These are phyloP conservation scores for Tephrocybe sp. DNA, from an alignment of 768 basidiomycete genomes.

Conservation along the genomic window DNA sequence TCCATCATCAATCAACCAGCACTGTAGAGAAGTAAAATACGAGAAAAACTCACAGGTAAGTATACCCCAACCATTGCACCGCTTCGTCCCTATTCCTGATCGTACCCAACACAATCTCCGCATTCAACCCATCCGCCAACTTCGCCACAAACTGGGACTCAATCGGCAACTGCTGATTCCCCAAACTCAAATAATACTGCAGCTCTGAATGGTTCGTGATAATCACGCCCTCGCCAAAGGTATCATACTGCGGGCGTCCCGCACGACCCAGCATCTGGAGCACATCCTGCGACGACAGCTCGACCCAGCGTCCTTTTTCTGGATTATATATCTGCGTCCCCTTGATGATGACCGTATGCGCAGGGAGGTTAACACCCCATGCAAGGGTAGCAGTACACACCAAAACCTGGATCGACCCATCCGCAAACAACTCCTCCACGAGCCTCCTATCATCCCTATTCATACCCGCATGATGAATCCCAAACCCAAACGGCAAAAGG, in stretches of 20 bases:
- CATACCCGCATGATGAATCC: slow-evolving; percentile 98
- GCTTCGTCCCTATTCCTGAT: slow-evolving; percentile 95
- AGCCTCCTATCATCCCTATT: slow-evolving; percentile 83
- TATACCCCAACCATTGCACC: slow-evolving; percentile 96
- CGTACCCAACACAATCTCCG: slow-evolving; percentile 94
- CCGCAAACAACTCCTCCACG: slow-evolving; percentile 93
- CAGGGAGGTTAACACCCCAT: slow-evolving; percentile 99
- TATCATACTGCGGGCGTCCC: slow-evolving; percentile 96
- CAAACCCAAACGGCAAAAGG: slow-evolving; percentile 93
- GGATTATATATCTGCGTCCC: slow-evolving; percentile 99
- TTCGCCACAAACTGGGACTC: slow-evolving; percentile 93
- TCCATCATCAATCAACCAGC: slow-evolving; percentile 5
- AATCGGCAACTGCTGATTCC: slow-evolving; percentile 98
- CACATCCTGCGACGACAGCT: slow-evolving; percentile 93
- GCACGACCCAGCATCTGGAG: slow-evolving; percentile 98
- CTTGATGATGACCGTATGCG: slow-evolving; percentile 98
- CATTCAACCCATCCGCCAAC: slow-evolving; percentile 94
- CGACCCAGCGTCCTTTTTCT: slow-evolving; percentile 97
- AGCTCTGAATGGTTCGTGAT: slow-evolving; percentile 97
- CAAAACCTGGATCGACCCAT: slow-evolving; percentile 89
- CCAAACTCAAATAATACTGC: slow-evolving; percentile 91
- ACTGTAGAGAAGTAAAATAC: slow-evolving; percentile 7
- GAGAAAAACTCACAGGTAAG: slow-evolving; percentile 69
- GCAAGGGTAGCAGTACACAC: slow-evolving; percentile 98
- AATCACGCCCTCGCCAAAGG: slow-evolving; percentile 95